phyloP scores from a whole-genome alignment of 2,329 filamentous ascomycete genomes.

The Penicillium sp. region DNA sequence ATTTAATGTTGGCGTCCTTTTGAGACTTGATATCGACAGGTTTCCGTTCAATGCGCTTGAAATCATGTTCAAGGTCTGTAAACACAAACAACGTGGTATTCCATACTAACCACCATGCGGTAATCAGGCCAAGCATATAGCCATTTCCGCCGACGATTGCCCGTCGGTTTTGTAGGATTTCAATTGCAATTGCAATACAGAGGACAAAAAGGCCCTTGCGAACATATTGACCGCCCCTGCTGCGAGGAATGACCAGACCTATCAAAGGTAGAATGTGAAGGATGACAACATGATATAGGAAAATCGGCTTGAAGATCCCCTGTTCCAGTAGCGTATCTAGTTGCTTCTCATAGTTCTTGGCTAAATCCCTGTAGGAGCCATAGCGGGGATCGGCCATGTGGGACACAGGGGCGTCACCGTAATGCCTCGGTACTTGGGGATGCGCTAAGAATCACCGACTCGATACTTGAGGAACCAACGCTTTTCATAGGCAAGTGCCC shows the following conservation, averaged over 20 bases:
- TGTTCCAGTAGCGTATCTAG: conserved; percentile 27
- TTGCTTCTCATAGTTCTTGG: conserved; percentile 22
- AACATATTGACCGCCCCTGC: conserved; percentile 33
- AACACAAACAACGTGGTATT: conserved; percentile 52
- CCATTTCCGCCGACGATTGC: conserved; percentile 52
- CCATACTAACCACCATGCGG: conserved; percentile 56
- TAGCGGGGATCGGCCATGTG: conserved; percentile 29
- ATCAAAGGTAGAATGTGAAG: conserved; percentile 41
- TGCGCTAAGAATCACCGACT: neutral
- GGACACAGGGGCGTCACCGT: neutral
- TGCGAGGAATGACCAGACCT: conserved; percentile 53
- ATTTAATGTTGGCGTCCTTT: neutral
- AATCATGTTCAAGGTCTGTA: conserved; percentile 56
- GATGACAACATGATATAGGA: conserved; percentile 37
- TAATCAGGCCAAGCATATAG: conserved; percentile 55
- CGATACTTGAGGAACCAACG: neutral
- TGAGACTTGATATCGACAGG: neutral
- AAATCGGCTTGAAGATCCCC: conserved; percentile 33
- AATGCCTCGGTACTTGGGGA: neutral
- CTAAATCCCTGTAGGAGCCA: conserved; percentile 29
- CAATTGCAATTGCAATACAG: conserved; percentile 44
- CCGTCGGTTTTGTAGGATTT: conserved; percentile 46
- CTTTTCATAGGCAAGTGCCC: neutral
- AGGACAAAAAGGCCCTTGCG: conserved; percentile 48
- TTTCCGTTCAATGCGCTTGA: conserved; percentile 53